Base-by-base conservation (phyloP, 345 rosid genomes). In the Leavenworthia alabamica region DNA sequence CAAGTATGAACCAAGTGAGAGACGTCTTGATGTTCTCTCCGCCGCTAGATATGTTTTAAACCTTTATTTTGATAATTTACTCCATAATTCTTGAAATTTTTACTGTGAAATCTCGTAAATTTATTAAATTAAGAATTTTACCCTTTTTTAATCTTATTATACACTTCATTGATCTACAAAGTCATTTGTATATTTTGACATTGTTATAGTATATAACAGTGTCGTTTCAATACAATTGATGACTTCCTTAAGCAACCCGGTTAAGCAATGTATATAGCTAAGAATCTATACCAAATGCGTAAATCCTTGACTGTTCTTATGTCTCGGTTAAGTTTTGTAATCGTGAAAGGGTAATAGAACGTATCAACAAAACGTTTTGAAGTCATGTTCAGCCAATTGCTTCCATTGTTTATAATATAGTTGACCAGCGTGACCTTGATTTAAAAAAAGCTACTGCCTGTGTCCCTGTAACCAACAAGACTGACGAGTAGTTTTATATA, bases 1-100 rank as follows among this genome's bases (percentile, higher is more conserved):
- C 16, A 92, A 82, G 71, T 85, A 92, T 4, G 89, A 89, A 64
- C 89, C 89, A 1, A 77, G 88, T n/a, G 95, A 92, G 82, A 89
- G 84, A 74, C 82, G 86, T 51, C 90, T 92, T 0, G 93, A 92
- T 44, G 96, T 92, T 47, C 75, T 86, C 60, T 88, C 96, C 15
- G 79, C 89, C 0, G 90, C 90, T 52, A 81, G 89, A 84, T 82
- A 81, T 73, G 78, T 86, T 55, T 51, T 86, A 72, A 92, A 92
- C 64, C 75, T 89, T 54, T 85, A 86, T 42, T 77, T 89, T 0
- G 86, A 93, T 67, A 85, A 78, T 54, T 77, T 89, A 40, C 79
- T 78, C 13, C 85, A 81, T 22, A 84, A 89, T 39, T 93, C 97
- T 47, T 88, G 77, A 83, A 83, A 13, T 40, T 61, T 66, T 48